phyloP scores from a whole-genome alignment of 1,139 yeast species.

The Hansenula sp. region DNA sequence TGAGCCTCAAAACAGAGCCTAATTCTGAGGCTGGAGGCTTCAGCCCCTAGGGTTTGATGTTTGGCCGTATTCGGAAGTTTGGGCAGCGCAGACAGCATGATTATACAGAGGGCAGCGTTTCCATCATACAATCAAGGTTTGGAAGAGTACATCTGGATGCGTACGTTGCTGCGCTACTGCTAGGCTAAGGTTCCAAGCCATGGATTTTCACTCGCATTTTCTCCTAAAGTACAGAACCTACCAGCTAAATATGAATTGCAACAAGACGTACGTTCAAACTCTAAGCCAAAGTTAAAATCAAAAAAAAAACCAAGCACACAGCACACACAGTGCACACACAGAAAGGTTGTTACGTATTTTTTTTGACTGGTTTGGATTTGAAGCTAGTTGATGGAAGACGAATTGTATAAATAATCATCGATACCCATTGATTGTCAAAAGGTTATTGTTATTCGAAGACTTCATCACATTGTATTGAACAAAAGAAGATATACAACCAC shows the following conservation, averaged over 20 bases:
- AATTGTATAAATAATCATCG: constrained; percentile 1
- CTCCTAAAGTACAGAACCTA: constrained; percentile 2
- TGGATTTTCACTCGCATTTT: constrained; percentile 2
- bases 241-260: constrained; percentile 1
- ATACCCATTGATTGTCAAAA: background rate
- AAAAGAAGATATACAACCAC: too few species aligned
- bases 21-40: background rate
- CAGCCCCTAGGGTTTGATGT: background rate
- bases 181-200: background rate
- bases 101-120: too few species aligned
- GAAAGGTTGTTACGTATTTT: background rate
- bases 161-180: background rate
- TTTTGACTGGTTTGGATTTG: constrained; percentile 1
- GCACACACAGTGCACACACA: too few species aligned
- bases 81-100: too few species aligned
- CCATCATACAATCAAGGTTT: too few species aligned
- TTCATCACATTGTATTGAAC: too few species aligned
- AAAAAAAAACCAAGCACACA: constrained; percentile 1
- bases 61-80: too few species aligned
- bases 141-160: too few species aligned
- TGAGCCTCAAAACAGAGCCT: too few species aligned
- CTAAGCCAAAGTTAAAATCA: background rate
- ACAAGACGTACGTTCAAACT: background rate
- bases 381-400: background rate
- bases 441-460: background rate